phyloP scores from a whole-genome alignment of 805 yeast genomes.

The Hanseniaspora mollemarum region DNA sequence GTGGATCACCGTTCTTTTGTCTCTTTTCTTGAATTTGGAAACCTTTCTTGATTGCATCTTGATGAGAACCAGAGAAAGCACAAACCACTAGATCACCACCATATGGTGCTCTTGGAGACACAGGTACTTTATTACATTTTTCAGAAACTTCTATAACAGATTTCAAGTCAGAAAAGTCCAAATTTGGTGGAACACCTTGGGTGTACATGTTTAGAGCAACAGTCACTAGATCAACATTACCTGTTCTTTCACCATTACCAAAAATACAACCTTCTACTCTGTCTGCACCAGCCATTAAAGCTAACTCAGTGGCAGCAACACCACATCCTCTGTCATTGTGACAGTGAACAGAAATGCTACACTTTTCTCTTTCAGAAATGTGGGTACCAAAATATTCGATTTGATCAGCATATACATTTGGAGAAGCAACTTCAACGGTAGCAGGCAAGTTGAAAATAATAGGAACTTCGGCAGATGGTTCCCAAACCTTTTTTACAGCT shows the following conservation, averaged over 20 bases:
- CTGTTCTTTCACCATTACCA: conserved; percentile 79
- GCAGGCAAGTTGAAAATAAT: conserved; percentile 72
- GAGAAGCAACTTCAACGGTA: conserved; percentile 66
- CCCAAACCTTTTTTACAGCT: conserved; percentile 71
- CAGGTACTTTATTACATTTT: conserved; percentile 65
- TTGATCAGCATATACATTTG: conserved; percentile 70
- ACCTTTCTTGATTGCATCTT: conserved; percentile 61
- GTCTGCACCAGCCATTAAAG: conserved; percentile 72
- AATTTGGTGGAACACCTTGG: conserved; percentile 59
- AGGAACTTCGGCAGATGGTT: conserved; percentile 61
- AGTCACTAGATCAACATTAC: conserved; percentile 68
- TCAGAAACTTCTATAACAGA: conserved; percentile 58
- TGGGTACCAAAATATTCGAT: conserved; percentile 61
- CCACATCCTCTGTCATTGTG: conserved; percentile 79
- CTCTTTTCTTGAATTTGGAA: conserved; percentile 44
- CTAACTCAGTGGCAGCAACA: conserved; percentile 71
- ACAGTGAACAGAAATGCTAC: conserved; percentile 58
- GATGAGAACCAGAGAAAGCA: conserved; percentile 68
- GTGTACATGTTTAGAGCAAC: conserved; percentile 69
- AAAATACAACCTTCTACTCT: conserved; percentile 75
- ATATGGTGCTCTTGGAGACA: conserved; percentile 66
- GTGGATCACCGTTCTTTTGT: conserved; percentile 37
- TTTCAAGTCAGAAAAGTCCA: conserved; percentile 61
- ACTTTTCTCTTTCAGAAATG: conserved; percentile 60
- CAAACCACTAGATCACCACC: conserved; percentile 69